Evolutionary conservation across 805 yeast genomes (phyloP).

Genomic region (Huiozyma sinensis): DNA sequence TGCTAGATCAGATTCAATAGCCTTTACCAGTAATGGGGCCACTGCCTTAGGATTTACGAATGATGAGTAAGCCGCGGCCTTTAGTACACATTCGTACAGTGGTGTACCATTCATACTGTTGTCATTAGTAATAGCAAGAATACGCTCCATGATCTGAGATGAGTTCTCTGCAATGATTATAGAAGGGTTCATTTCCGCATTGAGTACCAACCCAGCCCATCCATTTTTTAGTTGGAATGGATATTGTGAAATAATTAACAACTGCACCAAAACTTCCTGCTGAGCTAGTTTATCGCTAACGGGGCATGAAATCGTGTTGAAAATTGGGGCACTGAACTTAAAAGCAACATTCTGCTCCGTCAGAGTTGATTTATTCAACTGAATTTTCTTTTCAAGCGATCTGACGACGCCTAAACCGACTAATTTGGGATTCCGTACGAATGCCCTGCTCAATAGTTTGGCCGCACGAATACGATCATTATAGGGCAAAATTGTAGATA

Average conservation of each 20-base stretch:
- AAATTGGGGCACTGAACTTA: constrained; percentile 28
- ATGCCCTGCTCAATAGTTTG: constrained; percentile 25
- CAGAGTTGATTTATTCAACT: constrained; percentile 3
- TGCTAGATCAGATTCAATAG: constrained; percentile 36
- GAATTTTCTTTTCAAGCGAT: constrained; percentile 31
- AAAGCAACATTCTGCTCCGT: constrained; percentile 14
- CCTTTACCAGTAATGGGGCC: constrained; percentile 39
- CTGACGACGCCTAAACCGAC: constrained; percentile 36
- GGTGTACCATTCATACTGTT: constrained; percentile 14
- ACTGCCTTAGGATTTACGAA: constrained; percentile 51
- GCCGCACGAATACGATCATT: constrained; percentile 29
- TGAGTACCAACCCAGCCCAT: constrained; percentile 71
- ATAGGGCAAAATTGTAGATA: constrained; percentile 33
- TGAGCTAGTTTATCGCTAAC: constrained; percentile 18
- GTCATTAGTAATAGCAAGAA: constrained; percentile 12
- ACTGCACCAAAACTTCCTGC: constrained; percentile 28
- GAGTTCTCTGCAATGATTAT: constrained; percentile 32
- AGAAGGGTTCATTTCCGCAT: constrained; percentile 56
- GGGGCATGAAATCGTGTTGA: constrained; percentile 30
- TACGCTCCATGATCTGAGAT: constrained; percentile 11
- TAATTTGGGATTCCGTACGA: constrained; percentile 27
- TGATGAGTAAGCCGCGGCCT: constrained; percentile 41
- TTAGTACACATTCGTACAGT: constrained; percentile 36
- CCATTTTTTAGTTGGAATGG: constrained; percentile 36
- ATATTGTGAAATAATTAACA: constrained; percentile 38